Conservation (phyloP, 1,139 yeast genomes). For the Suhomyces panamericanus region DNA sequence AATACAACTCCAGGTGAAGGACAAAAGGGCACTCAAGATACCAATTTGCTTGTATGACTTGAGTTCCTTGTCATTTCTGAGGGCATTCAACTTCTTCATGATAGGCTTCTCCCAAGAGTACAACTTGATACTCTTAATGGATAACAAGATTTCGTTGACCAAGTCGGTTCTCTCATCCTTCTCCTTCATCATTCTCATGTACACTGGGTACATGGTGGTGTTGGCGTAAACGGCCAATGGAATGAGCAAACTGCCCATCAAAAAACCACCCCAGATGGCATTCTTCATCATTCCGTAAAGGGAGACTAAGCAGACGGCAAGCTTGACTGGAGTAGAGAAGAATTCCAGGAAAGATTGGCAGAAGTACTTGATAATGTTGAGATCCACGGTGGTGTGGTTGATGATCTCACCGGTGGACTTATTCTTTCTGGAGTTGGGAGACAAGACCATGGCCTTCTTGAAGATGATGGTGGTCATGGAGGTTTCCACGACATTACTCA, state of each 20-base stretch:
- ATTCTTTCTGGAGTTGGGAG: constrained; percentile 28
- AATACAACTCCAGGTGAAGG: constrained; percentile 26
- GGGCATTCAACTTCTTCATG: constrained; percentile 20
- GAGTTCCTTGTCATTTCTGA: constrained; percentile 26
- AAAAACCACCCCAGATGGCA: constrained; percentile 29
- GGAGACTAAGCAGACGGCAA: constrained; percentile 22
- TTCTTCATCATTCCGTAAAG: constrained; percentile 26
- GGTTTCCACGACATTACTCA: constrained; percentile 21
- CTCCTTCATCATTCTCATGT: constrained; percentile 22
- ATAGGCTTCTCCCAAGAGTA: constrained; percentile 27
- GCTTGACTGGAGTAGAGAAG: constrained; percentile 23
- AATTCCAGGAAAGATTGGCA: constrained; percentile 22
- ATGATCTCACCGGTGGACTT: constrained; percentile 33
- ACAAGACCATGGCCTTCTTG: constrained; percentile 27
- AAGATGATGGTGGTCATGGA: constrained; percentile 26
- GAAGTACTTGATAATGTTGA: constrained; percentile 20
- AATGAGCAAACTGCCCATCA: constrained; percentile 22
- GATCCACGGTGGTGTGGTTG: constrained; percentile 29
- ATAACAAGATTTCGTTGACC: constrained; percentile 28
- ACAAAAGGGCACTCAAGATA: constrained; percentile 21
- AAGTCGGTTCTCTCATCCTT: constrained; percentile 30
- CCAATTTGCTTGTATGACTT: constrained; percentile 20
- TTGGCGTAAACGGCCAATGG: constrained; percentile 24
- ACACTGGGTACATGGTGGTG: constrained; percentile 21
- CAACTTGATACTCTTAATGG: constrained; percentile 28